Evolutionary conservation across 2,329 filamentous ascomycete species (phyloP).

Genomic region (Didymella pomorum): DNA sequence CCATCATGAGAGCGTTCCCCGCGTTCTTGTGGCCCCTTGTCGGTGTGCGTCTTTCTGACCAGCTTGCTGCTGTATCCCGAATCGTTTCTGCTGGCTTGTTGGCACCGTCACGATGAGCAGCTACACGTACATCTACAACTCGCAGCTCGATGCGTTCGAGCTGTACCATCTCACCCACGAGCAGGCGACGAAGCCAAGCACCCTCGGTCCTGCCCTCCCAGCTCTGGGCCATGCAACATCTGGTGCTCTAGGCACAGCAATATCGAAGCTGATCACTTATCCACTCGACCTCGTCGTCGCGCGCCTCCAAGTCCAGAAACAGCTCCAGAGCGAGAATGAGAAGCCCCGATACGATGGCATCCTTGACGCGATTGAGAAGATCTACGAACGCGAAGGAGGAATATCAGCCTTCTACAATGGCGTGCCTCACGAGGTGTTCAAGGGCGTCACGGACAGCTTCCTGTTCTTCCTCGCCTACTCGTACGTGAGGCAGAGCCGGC

Average conservation of each 20-base stretch:
- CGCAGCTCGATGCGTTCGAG: conserved; percentile 55
- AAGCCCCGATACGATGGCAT: conserved; percentile 69
- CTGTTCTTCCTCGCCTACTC: conserved; percentile 87
- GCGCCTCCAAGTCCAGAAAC: conserved; percentile 79
- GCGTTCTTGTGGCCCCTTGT: conserved; percentile 22
- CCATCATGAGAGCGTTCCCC: conserved; percentile 34
- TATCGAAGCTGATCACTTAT: conserved; percentile 81
- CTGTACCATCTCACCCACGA: conserved; percentile 54
- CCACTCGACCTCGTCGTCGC: conserved; percentile 84
- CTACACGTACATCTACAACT: conserved; percentile 52
- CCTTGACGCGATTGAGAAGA: conserved; percentile 73
- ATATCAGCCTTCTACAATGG: conserved; percentile 70
- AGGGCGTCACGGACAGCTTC: conserved; percentile 72
- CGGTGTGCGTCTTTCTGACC: conserved; percentile 1
- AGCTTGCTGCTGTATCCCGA: conserved; percentile 1
- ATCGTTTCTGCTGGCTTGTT: conserved; percentile 11
- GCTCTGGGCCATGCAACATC: conserved; percentile 84
- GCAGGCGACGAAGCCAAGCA: conserved; percentile 32
- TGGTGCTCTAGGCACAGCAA: conserved; percentile 77
- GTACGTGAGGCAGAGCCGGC: conserved; percentile 58
- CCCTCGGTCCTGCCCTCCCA: conserved; percentile 64
- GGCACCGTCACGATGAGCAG: conserved; percentile 32
- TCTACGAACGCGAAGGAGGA: conserved; percentile 76
- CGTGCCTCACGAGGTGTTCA: conserved; percentile 53
- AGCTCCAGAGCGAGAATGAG: conserved; percentile 54